Evolutionary conservation across 2,329 filamentous ascomycete species (phyloP).

Genomic region (Colletotrichum zoysiae): DNA sequence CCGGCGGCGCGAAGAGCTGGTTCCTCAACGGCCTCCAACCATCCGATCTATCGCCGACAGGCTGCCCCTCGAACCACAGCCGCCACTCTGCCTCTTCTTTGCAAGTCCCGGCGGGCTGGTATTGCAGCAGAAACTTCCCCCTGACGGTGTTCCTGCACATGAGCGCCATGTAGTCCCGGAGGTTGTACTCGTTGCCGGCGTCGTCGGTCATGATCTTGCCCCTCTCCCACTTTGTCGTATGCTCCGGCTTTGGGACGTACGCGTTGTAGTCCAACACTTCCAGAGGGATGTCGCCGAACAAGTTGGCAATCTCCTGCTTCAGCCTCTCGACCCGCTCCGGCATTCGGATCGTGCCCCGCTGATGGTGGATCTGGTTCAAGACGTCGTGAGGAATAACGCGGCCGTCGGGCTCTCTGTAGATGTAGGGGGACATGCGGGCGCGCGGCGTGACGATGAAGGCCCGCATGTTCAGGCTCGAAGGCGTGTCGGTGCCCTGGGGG

Average conservation of each 20-base stretch:
- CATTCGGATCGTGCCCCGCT: background rate
- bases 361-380: background rate
- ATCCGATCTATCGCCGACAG: background rate
- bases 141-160: background rate
- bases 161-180: background rate
- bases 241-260: background rate
- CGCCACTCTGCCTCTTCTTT: background rate
- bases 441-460: conserved; percentile 3
- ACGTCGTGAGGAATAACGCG: background rate
- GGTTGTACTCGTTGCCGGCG: background rate
- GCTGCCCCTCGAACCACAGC: background rate
- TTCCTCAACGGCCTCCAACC: background rate
- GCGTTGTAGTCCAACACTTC: background rate
- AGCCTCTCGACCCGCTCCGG: background rate
- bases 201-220: background rate
- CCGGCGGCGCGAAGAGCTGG: background rate
- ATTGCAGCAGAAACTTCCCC: background rate
- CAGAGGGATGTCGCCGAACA: background rate
- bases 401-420: background rate
- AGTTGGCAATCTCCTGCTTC: background rate
- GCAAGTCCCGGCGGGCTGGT: background rate
- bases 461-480: background rate
- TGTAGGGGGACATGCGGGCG: background rate
- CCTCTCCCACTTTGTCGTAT: background rate
- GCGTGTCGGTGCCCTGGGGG: background rate